These are phyloP conservation scores for Smittium mucronatum DNA, from an alignment of 371 early-diverging fungal genomes.

Conservation along the genomic window DNA sequence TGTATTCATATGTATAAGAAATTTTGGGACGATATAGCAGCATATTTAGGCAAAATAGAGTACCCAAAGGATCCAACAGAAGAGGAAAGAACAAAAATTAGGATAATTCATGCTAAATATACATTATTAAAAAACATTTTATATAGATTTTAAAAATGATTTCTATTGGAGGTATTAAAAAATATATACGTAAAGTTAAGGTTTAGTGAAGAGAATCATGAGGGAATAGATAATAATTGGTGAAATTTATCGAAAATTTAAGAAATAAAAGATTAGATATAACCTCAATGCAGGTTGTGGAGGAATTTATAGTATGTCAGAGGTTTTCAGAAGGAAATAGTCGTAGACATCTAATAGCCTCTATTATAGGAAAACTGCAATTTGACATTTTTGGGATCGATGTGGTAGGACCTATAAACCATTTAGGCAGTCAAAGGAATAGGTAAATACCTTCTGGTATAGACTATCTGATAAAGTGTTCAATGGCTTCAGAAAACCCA, in stretches of 20 bases:
- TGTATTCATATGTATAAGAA: not conserved
- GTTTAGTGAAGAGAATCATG: not conserved
- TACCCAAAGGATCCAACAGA: not conserved
- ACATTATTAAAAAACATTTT: not conserved
- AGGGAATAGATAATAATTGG: conserved; percentile 8
- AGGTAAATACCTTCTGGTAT: conserved; percentile 1
- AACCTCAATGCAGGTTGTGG: not conserved
- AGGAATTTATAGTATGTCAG: not conserved
- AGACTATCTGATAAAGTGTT: conserved; percentile 7
- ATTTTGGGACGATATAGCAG: not conserved
- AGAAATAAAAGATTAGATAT: not conserved
- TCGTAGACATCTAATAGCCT: not conserved
- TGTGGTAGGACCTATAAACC: conserved; percentile 8
- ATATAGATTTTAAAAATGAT: not conserved
- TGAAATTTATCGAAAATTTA: not conserved
- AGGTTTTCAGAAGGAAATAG: not conserved
- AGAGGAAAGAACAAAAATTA: not conserved
- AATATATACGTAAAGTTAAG: not conserved
- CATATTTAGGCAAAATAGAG: not conserved
- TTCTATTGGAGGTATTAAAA: not conserved
- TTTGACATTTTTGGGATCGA: conserved; percentile 8
- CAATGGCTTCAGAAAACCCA: not conserved
- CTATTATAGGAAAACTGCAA: not conserved
- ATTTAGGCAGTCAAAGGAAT: not conserved
- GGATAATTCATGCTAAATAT: not conserved